Evolutionary conservation across 2,329 filamentous ascomycete species (phyloP).

Genomic region (Fusarium citri): DNA sequence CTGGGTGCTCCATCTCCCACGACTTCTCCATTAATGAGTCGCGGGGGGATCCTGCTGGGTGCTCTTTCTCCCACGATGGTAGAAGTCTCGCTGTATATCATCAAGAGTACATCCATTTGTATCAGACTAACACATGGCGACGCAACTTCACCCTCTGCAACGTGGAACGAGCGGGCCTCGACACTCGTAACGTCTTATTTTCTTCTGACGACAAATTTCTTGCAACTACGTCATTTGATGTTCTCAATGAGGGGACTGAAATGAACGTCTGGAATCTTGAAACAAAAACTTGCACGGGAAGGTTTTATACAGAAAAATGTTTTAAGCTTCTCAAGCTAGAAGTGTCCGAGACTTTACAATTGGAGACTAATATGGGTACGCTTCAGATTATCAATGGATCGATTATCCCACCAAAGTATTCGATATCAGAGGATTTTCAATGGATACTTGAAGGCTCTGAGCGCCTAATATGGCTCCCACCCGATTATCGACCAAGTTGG

Average conservation of each 20-base stretch:
- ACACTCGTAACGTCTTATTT: fast-evolving
- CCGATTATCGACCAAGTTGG: background rate
- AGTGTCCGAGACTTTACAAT: fast-evolving
- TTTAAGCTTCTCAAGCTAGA: background rate
- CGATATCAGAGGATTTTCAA: background rate
- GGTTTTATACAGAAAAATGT: fast-evolving
- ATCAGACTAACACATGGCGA: background rate
- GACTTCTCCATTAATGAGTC: background rate
- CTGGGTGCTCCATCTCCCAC: background rate
- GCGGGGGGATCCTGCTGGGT: no score
- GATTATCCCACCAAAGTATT: fast-evolving
- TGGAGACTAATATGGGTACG: background rate
- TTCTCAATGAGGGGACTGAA: fast-evolving
- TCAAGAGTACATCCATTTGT: background rate
- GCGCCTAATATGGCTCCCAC: background rate
- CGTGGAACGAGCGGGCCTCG: no score
- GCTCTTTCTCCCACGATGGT: background rate
- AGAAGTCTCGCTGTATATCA: fast-evolving
- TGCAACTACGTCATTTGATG: background rate
- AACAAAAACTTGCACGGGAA: background rate
- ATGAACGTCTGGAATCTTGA: background rate
- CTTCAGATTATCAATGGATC: background rate
- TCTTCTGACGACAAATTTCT: background rate
- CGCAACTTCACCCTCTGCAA: background rate
- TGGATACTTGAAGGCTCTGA: background rate